Conservation (phyloP, 1,139 yeast species). For the Pichia terricola region DNA sequence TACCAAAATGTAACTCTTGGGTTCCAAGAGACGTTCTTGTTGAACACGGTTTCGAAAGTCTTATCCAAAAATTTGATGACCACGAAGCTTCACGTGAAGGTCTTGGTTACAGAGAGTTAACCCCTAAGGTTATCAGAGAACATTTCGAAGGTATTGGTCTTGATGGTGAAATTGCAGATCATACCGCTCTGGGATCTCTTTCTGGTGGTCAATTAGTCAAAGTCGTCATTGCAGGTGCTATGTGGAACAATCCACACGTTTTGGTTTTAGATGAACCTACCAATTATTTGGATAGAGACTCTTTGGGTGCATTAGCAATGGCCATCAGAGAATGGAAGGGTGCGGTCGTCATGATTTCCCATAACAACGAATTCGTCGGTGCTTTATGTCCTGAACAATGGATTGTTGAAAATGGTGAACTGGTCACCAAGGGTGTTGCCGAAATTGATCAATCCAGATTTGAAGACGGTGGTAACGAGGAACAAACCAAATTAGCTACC, state of each 20-base stretch:
- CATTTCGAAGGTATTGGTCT: conserved; percentile 84
- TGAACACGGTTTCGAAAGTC: conserved; percentile 99
- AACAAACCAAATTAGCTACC: conserved; percentile 33
- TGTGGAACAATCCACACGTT: conserved; percentile 96
- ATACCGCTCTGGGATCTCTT: conserved; percentile 91
- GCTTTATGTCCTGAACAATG: conserved; percentile 98
- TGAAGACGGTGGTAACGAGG: conserved; percentile 52
- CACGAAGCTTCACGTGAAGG: conserved; percentile 52
- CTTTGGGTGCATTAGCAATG: conserved; percentile 92
- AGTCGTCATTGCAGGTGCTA: conserved; percentile 98
- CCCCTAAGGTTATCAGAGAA: conserved; percentile 63
- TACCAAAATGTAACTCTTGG: conserved; percentile 92
- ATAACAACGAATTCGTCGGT: conserved; percentile 93
- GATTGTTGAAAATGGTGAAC: conserved; percentile 89
- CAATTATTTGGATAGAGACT: conserved; percentile 98
- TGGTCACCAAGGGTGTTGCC: conserved; percentile 73
- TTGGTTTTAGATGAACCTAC: conserved; percentile 99
- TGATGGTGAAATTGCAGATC: conserved; percentile 80
- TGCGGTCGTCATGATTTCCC: conserved; percentile 98
- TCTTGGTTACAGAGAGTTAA: conserved; percentile 66
- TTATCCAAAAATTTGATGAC: conserved; percentile 87
- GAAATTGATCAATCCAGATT: conserved; percentile 71
- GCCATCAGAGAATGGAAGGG: conserved; percentile 98
- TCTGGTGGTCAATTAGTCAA: conserved; percentile 99
- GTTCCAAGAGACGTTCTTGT: conserved; percentile 96